Evolutionary conservation across 306 rosid genomes (phyloP), one percentile per base, ranked within the genome.

Genomic region (Pueraria montana): DNA sequence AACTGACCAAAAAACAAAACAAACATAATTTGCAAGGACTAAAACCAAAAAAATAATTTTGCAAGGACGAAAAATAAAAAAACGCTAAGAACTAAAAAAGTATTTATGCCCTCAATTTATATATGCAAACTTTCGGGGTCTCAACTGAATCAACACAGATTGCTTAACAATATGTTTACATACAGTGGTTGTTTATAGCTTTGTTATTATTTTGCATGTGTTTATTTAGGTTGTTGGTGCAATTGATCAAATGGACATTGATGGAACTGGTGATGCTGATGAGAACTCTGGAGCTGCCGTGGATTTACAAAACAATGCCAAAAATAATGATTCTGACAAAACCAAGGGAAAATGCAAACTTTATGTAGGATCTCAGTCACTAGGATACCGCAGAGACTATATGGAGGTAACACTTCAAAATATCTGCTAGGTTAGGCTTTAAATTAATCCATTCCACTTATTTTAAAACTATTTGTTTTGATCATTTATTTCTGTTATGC

Each of bases 241-340:
- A 21, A 91, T 94, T 84, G 98, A 93, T 80, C 97, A 91, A 81
- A 93, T 96, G 99, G 98, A 95, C 50, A 80, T 92, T 82, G 99
- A 93, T 56, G 98, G 92, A 63, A 18, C 91, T 8, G 95, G 87
- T 64, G 88, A 83, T 76, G 58, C 85, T 38, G 97, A 91, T 52
- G 91, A 87, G 74, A 90, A 89, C 86, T 84, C 90, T 67, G 91
- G 86, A 16, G 74, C 94, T 74, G 88, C 89, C 50, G 86, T 36
- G 21, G 98, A 95, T 55, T 84, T 90, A 9, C 92, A 89, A 81
- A 87, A 63, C 82, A 88, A 81, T 66, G 73, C 45, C 30, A 89
- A 85, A 79, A 76, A 88, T 88, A 76, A 23, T 46, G 98, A 91
- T 58, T 80, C 94, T 80, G 96, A 95, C 21, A 95, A 91, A 86